Conservation (phyloP, 2,329 filamentous ascomycete genomes). For the Cladosporium cucumerinum region DNA sequence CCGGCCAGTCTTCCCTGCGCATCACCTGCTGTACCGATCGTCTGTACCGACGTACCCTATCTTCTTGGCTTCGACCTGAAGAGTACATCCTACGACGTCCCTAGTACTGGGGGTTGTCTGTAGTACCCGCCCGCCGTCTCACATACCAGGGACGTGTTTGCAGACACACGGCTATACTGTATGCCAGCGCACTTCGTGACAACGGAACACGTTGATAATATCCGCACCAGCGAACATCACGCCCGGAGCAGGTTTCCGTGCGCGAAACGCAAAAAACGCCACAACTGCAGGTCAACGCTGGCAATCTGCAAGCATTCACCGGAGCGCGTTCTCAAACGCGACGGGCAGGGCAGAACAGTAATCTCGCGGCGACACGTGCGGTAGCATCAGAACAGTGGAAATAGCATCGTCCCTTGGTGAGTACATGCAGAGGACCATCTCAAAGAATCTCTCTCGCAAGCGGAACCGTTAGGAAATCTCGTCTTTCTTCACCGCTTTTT, state of each 20-base stretch:
- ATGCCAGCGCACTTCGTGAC: background rate
- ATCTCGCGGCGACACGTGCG: background rate
- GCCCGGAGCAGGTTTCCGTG: background rate
- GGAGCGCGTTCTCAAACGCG: conserved; percentile 6
- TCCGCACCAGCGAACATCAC: background rate
- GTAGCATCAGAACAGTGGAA: background rate
- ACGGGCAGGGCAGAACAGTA: background rate
- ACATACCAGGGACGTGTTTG: background rate
- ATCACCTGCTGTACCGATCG: conserved; percentile 14
- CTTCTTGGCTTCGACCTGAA: conserved; percentile 3
- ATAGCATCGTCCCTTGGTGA: background rate
- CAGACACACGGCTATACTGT: background rate
- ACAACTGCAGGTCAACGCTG: background rate
- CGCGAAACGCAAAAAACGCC: background rate
- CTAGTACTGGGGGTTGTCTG: background rate
- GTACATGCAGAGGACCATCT: background rate
- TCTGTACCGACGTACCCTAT: background rate
- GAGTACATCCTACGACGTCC: background rate
- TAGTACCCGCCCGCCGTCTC: background rate
- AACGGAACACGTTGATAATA: background rate
- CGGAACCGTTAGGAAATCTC: background rate
- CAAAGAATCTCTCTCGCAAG: background rate
- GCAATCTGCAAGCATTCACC: conserved; percentile 12
- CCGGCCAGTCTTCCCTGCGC: conserved; percentile 10
- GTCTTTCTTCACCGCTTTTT: conserved; percentile 16